Evolutionary conservation across 495 filamentous ascomycete genomes (phyloP).

Genomic region (Bacidia rubella): DNA sequence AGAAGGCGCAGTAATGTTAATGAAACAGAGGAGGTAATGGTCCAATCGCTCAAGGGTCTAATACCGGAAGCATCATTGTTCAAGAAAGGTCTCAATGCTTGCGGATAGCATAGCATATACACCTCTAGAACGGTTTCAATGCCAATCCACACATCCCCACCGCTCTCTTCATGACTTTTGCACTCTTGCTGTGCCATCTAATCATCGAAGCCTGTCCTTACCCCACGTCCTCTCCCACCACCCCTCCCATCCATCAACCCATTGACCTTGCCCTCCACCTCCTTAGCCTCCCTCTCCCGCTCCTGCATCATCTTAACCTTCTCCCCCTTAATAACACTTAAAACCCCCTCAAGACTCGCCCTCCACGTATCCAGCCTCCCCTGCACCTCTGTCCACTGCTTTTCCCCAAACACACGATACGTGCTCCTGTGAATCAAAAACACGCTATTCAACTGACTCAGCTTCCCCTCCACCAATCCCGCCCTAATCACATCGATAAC

Average conservation of each 20-base stretch:
- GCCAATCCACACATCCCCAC: background rate
- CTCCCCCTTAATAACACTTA: conserved; percentile 60
- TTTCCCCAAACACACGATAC: conserved; percentile 91
- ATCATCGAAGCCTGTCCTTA: conserved; percentile 18
- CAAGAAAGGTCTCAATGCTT: background rate
- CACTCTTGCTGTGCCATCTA: no score
- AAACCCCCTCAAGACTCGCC: conserved; percentile 57
- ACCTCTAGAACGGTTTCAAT: background rate
- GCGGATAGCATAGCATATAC: background rate
- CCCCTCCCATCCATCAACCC: conserved; percentile 6
- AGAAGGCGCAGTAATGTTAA: conserved; percentile 5
- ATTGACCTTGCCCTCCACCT: conserved; percentile 17
- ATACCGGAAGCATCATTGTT: background rate
- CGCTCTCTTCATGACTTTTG: no score
- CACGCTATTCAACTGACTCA: conserved; percentile 77
- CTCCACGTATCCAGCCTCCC: conserved; percentile 82
- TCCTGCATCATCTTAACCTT: conserved; percentile 49
- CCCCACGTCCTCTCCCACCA: conserved; percentile 7
- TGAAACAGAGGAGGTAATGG: background rate
- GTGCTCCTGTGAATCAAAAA: conserved; percentile 91
- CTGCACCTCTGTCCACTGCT: conserved; percentile 93
- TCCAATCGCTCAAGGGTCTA: background rate
- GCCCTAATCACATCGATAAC: conserved; percentile 95
- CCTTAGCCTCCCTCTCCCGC: conserved; percentile 18
- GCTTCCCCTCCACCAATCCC: conserved; percentile 84